Percentiles rank a stretch among this genome's conserved stretches.
These are phyloP conservation scores for Microbotryomycetes sp. DNA, from an alignment of 1,284 basidiomycete species.

Conservation along the genomic window DNA sequence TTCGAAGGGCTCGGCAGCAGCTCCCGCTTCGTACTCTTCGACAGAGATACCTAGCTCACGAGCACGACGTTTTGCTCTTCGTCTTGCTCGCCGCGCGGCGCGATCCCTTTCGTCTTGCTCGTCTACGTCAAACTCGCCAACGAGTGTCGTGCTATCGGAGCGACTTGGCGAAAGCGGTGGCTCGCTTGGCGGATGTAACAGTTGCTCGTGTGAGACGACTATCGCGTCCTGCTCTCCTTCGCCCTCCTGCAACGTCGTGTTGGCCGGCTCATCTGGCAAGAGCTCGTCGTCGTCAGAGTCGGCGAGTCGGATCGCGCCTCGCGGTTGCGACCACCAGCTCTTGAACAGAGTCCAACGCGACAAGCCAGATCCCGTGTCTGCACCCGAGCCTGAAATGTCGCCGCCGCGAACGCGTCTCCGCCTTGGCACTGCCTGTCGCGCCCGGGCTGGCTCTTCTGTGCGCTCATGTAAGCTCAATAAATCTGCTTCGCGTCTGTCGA, in stretches of 20 bases:
- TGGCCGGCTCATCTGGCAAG: neutral
- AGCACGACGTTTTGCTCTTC: constrained; percentile 1
- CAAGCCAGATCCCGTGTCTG: constrained; percentile 14
- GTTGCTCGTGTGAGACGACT: neutral
- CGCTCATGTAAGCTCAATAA: constrained; percentile 1
- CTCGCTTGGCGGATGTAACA: neutral
- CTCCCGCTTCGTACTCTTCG: constrained; percentile 7
- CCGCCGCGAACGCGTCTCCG: neutral
- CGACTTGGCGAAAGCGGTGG: neutral
- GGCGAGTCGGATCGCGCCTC: constrained; percentile 13
- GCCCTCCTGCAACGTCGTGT: neutral
- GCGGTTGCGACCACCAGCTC: constrained; percentile 19
- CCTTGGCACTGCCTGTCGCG: neutral
- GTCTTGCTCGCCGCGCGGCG: neutral
- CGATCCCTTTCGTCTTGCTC: neutral
- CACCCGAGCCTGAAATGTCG: constrained; percentile 1
- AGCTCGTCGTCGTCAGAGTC: constrained; percentile 17
- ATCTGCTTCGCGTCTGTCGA: neutral
- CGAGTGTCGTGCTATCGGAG: neutral
- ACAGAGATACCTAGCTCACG: constrained; percentile 6
- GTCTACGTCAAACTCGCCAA: neutral
- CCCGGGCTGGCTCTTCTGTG: neutral
- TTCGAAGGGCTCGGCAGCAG: constrained; percentile 3
- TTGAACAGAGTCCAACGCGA: constrained; percentile 26
- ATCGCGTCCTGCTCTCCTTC: constrained; percentile 6